These are phyloP conservation scores for Paxillus ammoniavirescens DNA, from an alignment of 768 basidiomycete species.

Conservation along the genomic window DNA sequence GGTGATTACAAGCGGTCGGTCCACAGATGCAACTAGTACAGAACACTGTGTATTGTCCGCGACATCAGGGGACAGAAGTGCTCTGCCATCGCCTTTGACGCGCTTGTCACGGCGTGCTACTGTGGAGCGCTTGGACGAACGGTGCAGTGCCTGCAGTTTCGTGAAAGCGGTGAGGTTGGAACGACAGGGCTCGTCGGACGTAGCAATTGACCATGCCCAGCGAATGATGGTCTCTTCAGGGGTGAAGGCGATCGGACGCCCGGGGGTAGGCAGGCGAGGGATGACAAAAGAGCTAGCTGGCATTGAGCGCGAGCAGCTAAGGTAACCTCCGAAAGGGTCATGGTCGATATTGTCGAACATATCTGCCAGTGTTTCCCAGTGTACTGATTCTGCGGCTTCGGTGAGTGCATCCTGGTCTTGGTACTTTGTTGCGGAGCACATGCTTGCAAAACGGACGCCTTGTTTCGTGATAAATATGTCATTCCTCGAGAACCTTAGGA, in stretches of 20 bases:
- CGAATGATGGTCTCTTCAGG: constrained; percentile 19
- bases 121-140: neutral
- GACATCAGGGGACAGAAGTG: constrained; percentile 17
- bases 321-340: neutral
- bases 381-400: constrained; percentile 6
- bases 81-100: constrained; percentile 2
- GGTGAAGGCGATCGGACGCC: constrained; percentile 14
- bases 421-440: constrained; percentile 16
- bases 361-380: constrained; percentile 18
- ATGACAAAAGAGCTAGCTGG: constrained; percentile 15
- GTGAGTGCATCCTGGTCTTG: constrained; percentile 27
- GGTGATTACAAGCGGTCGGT: constrained; percentile 16
- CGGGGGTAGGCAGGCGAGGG: constrained; percentile 26
- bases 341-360: constrained; percentile 20
- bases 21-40: neutral
- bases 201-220: constrained; percentile 21
- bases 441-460: constrained; percentile 28
- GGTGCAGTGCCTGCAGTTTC: neutral
- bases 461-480: constrained; percentile 30
- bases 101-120: constrained; percentile 7
- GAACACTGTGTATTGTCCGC: neutral
- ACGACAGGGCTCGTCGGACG: constrained; percentile 8
- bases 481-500: constrained; percentile 12
- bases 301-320: constrained; percentile 4
- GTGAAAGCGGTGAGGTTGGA: neutral